Evolutionary conservation across 2,329 filamentous ascomycete species (phyloP).

Genomic region (Trichoderma koningiopsis): DNA sequence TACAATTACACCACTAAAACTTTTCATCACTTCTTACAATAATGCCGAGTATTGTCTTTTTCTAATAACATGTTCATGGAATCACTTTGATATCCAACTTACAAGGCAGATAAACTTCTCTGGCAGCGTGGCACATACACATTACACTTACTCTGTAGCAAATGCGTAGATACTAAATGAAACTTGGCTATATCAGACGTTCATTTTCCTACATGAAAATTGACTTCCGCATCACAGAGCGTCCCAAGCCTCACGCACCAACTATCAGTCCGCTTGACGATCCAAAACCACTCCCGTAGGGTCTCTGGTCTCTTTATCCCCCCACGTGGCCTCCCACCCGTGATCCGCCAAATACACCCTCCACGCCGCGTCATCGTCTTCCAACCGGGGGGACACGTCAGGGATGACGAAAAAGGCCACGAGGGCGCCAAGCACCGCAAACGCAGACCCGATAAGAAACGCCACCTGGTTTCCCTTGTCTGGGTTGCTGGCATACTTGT

Average conservation of each 20-base stretch:
- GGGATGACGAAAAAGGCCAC: constrained; percentile 32
- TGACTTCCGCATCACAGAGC: not conserved
- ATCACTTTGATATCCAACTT: no score
- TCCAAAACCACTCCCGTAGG: constrained; percentile 25
- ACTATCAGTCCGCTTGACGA: not conserved
- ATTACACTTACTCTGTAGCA: no score
- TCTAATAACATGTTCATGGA: no score
- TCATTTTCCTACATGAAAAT: not conserved
- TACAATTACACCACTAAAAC: no score
- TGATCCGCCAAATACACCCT: constrained; percentile 35
- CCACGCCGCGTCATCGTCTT: constrained; percentile 37
- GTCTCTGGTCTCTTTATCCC: constrained; percentile 34
- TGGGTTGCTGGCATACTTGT: constrained; percentile 43
- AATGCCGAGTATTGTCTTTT: no score
- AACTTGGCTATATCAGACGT: not conserved
- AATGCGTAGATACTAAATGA: no score
- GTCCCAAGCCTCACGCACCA: not conserved
- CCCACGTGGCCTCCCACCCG: constrained; percentile 37
- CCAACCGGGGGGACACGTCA: constrained; percentile 33
- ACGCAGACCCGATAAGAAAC: constrained; percentile 54
- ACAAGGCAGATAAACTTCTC: no score
- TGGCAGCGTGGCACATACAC: no score
- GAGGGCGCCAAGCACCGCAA: constrained; percentile 42
- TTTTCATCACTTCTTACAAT: no score
- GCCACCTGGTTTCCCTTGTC: constrained; percentile 51